Base-by-base conservation (phyloP, 164 flowering plant species). In the Vitis rupestris region DNA sequence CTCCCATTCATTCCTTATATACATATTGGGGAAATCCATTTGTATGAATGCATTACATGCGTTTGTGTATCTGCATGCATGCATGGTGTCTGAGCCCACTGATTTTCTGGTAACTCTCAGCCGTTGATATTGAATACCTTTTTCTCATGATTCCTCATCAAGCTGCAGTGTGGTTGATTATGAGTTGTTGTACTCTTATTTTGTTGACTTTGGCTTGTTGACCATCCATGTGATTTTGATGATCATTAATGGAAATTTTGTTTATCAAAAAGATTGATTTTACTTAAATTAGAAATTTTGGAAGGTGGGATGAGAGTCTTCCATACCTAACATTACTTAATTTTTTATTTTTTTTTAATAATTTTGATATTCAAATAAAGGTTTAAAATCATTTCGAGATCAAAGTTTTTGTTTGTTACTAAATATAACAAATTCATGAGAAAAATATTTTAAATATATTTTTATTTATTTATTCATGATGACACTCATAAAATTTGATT, bases 1-100 rank as follows among this genome's bases (percentile, higher is more conserved):
- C 73, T 71, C 74, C 56, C 63, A 52, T 64, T 71, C 68, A 49
- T 48, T 59, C 74, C 51, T 65, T 58, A 10, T 71, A 64, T 64
- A 71, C 64, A 58, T 71, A 53, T 10, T 70, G 31, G 73, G 60
- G 50, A 49, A 70, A 70, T 7, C 30, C 60, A 12, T 54, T 7
- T 64, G 37, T 59, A 9, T 12, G n/a, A 12, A 66, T 66, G 50
- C 47, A 23, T 14, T 16, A 10, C 9, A 13, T 56, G 19, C 16
- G 2, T 56, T 14, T 56, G 5, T 59, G 61, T 27, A 59, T 59
- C 31, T 27, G 37, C 61, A 59, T 59, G 61, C 61, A 59, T 59
- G 61, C 61, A 59, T 59, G 61, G 2, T 27, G 44, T 59, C 61
- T 59, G 4, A 27, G 37, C 61, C 61, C 31, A 59, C 61, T 15